Evolutionary conservation across 1,139 yeast genomes (phyloP).

Genomic region (Suhomyces ambrosiae): DNA sequence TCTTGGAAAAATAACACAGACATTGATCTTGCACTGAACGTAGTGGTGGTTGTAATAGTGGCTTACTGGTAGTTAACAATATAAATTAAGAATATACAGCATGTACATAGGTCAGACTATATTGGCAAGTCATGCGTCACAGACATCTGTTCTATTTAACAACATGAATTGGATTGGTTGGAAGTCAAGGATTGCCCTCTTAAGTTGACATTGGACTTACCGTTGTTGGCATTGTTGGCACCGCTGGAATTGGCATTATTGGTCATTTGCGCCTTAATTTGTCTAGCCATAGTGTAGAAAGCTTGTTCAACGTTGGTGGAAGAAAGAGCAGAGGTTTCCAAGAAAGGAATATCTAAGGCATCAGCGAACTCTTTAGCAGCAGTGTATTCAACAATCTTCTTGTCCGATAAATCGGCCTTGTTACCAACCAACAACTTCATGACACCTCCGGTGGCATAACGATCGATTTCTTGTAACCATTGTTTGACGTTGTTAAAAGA

Average conservation of each 20-base stretch:
- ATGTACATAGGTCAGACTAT: constrained; percentile 2
- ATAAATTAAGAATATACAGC: constrained; percentile 12
- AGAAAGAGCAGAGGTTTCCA: constrained; percentile 95
- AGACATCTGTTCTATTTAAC: constrained; percentile 41
- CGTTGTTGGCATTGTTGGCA: constrained; percentile 43
- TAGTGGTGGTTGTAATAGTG: too few species aligned
- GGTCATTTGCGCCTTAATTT: constrained; percentile 95
- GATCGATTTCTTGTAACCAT: constrained; percentile 98
- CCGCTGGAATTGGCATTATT: constrained; percentile 52
- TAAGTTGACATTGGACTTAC: constrained; percentile 78
- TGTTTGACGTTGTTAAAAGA: constrained; percentile 96
- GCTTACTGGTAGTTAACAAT: constrained; percentile 5
- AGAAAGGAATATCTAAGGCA: constrained; percentile 90
- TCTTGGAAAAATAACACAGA: too few species aligned
- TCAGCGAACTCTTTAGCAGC: constrained; percentile 98
- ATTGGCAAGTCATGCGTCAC: background rate
- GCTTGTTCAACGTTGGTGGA: constrained; percentile 98
- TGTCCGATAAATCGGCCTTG: constrained; percentile 91
- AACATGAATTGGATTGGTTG: constrained; percentile 72
- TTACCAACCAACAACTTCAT: constrained; percentile 95
- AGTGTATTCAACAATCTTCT: constrained; percentile 93
- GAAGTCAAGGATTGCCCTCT: constrained; percentile 84
- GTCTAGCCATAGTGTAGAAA: constrained; percentile 97
- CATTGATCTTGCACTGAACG: too few species aligned
- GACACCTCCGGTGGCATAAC: constrained; percentile 97